phyloP scores from a whole-genome alignment of 2,329 filamentous ascomycete genomes.

The Aspergillus transmontanensis region DNA sequence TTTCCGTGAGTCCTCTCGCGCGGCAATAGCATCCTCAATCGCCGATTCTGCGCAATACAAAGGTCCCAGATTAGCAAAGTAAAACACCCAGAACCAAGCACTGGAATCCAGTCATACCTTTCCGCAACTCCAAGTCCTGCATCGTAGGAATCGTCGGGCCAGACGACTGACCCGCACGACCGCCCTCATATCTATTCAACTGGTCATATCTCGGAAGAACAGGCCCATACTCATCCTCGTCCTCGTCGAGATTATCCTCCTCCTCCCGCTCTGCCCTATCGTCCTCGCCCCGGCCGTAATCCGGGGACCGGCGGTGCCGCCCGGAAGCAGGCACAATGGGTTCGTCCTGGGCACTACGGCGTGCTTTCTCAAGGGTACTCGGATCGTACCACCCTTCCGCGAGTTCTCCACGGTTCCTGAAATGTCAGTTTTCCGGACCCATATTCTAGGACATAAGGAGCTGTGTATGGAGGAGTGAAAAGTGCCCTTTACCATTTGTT shows the following conservation, averaged over 20 bases:
- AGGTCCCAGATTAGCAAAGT: background rate
- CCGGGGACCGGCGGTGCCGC: conserved; percentile 23
- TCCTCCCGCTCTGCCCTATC: conserved; percentile 37
- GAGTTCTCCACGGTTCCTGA: conserved; percentile 80
- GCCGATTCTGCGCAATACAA: conserved; percentile 29
- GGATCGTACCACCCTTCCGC: conserved; percentile 94
- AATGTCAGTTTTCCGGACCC: conserved; percentile 46
- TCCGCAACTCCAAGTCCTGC: conserved; percentile 69
- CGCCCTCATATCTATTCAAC: background rate
- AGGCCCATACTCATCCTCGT: conserved; percentile 66
- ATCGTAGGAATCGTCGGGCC: conserved; percentile 69
- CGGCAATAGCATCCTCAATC: conserved; percentile 31
- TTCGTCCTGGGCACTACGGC: conserved; percentile 29
- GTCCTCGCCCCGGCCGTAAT: conserved; percentile 31
- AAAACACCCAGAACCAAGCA: background rate
- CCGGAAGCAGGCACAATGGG: background rate
- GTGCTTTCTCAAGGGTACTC: conserved; percentile 62
- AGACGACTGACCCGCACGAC: conserved; percentile 23
- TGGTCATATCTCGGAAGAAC: conserved; percentile 41
- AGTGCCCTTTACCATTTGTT: conserved; percentile 70
- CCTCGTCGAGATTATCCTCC: conserved; percentile 41
- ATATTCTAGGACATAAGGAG: conserved; percentile 9
- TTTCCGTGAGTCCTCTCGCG: conserved; percentile 31
- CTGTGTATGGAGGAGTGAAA: background rate
- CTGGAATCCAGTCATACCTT: conserved; percentile 32